Evolutionary conservation across 75 land plant genomes (phyloP), one percentile per base, ranked within the genome.

Genomic region (Adiantum capillusveneris): DNA sequence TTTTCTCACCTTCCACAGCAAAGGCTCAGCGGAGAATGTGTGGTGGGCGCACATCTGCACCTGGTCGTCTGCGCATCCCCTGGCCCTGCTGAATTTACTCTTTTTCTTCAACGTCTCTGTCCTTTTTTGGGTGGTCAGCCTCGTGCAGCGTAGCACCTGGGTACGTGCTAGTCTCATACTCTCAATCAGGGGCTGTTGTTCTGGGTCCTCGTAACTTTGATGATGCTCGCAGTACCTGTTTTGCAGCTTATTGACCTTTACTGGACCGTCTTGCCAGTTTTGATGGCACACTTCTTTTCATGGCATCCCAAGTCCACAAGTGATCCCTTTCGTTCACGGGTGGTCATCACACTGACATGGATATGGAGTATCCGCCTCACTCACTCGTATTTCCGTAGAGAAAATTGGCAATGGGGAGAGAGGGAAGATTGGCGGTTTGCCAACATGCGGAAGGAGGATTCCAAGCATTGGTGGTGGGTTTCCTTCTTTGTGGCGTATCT

Each of bases 381-480:
- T 0, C 96, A 95, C 57, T 86, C 74, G 44, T 95, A 95, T 31
- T 90, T 90, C 43, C 74, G 99, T 39, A 72, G 99, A 42, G 99
- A 90, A 62, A 66, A 71, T 13, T 95, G 99, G 99, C 72, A 90
- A 61, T 86, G 85, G 97, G 99, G 99, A 16, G 79, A 71, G 1
- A 61, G 92, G 41, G 99, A 95, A 71, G 99, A 95, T 52, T 95
- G 99, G 99, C 77, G 99, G 52, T 95, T 90, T 31, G 54, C 71
- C 0, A 79, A 95, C 26, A 69, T 95, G 78, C 63, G 97, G 26
- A 57, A 25, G 19, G 59, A 74, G 25, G 70, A 84, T 66, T 79
- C 81, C 11, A 71, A 65, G 51, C 65, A 69, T 31, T 95, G 99
- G 99, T 80, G 92, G 86, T 95, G 99, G 99, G 43, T 82, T 31